Base-by-base conservation (phyloP, 805 yeast species). In the Starmerella sp. region DNA sequence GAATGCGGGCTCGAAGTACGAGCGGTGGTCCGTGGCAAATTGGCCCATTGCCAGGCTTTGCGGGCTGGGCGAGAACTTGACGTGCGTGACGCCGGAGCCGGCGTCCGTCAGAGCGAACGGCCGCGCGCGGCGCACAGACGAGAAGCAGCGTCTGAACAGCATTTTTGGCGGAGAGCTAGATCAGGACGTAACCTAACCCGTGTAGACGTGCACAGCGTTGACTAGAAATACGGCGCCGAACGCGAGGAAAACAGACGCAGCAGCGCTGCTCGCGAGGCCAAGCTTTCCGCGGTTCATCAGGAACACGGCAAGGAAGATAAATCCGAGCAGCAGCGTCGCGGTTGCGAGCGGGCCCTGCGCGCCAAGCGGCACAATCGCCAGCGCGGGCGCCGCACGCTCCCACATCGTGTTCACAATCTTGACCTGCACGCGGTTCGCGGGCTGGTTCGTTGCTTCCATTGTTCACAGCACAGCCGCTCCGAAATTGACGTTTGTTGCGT, bases 201-300 rank as follows among this genome's bases (percentile, higher is more conserved):
- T 71, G 60, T 76, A 76, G 2, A 76, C 79, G 36, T 76, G 79
- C 43, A 75, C 72, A 7, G 74, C 70, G 57, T 76, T 67, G 22
- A 75, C 67, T 32, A 74, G 55, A 54, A 50, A 73, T 17, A 76
- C 70, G 30, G 70, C 59, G 28, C 75, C 75, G 52, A 75, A 66
- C 64, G n/a, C 69, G 29, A 17, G 75, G 67, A 2, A 72, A 73
- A 11, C 66, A 43, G 8, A 62, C 57, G 54, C 71, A 67, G 22
- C 42, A 5, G 66, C 13, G 9, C 67, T 39, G 43, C 66, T 62
- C 53, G 59, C 65, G 31, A 53, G 45, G 6, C 61, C 56, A 14
- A 63, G 63, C 44, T 45, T 42, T 37, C 58, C 59, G 41, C 58
- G 60, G 37, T 56, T 52, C 10, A 61, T 54, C 13, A 63, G n/a